Base-by-base conservation (phyloP, 2,329 filamentous ascomycete genomes). In the Pleomassaria siparia region DNA sequence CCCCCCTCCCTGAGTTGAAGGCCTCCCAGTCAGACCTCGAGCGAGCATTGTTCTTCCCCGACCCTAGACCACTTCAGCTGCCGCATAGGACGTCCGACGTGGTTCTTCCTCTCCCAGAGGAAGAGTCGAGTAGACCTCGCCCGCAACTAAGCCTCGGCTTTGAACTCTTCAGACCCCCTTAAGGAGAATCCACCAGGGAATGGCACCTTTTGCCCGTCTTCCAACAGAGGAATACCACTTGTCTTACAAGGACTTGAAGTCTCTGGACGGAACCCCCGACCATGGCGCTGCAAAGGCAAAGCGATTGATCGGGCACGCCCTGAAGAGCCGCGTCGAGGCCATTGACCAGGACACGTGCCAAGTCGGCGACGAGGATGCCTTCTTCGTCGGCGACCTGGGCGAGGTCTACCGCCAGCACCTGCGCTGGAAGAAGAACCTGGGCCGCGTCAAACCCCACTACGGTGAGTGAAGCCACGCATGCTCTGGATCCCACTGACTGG, bases 91-190 rank as follows among this genome's bases (percentile, higher is more conserved):
- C 88, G 86, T 84, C 84, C 86, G 86, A 84, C 84, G 83, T 86
- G 88, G 88, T 91, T 95, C 92, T 97, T 97, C 92, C 91, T 96
- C 92, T 94, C 80, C 80, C 79, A 76, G 92, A 91, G 94, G 94
- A 92, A 95, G 94, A 94, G 90, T 96, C 91, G 88, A 90, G 88
- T 87, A 92, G 90, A 87, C 89, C 89, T 90, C 88, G 90, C 87
- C 89, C 71, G 66, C 67, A 88, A 84, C 85, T 86, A 82, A 86
- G 81, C 81, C 82, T 88, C 82, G 89, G 87, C 86, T 87, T 89
- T 82, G 88, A 89, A 80, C 88, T 87, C 78, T 95, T 91, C 80
- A 87, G 89, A 84, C 94, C 94, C 76, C 94, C 94, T 74, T 97
- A 97, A 91, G 78, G 86, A 73, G 56, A 57, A 67, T 63, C 64